phyloP scores from a whole-genome alignment of 345 rosid genomes.

The Eucalyptus coolabah region DNA sequence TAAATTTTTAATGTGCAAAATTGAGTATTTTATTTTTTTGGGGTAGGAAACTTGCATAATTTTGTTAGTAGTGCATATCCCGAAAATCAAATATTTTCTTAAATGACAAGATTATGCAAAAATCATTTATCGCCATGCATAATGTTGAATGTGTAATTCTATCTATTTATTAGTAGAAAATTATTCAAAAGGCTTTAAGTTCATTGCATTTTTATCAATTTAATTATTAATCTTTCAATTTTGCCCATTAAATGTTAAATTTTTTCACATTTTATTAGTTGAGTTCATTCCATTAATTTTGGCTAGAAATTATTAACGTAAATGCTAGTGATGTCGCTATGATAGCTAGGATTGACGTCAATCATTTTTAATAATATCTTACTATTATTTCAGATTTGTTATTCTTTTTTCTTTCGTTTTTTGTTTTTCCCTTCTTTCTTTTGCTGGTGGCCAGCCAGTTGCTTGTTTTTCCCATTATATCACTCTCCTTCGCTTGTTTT shows the following conservation, averaged over 20 bases:
- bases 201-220: not conserved
- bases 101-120: not conserved
- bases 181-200: not conserved
- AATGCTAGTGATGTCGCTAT: rapidly evolving
- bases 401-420: too few species aligned
- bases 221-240: rapidly evolving
- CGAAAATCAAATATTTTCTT: not conserved
- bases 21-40: not conserved
- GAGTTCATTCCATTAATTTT: rapidly evolving
- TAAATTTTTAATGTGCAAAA: not conserved
- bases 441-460: not conserved
- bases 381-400: not conserved
- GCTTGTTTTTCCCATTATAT: not conserved
- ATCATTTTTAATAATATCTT: too few species aligned
- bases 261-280: rapidly evolving
- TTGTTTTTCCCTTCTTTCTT: too few species aligned
- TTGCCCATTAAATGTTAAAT: rapidly evolving
- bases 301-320: rapidly evolving
- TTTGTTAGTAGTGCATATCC: not conserved
- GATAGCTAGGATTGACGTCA: rapidly evolving
- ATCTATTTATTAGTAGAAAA: not conserved
- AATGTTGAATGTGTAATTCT: not conserved
- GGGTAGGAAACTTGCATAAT: not conserved
- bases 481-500: too few species aligned
- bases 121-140: not conserved